Conservation (phyloP, 2,329 filamentous ascomycete genomes). For the Phyllosticta citribraziliensis region DNA sequence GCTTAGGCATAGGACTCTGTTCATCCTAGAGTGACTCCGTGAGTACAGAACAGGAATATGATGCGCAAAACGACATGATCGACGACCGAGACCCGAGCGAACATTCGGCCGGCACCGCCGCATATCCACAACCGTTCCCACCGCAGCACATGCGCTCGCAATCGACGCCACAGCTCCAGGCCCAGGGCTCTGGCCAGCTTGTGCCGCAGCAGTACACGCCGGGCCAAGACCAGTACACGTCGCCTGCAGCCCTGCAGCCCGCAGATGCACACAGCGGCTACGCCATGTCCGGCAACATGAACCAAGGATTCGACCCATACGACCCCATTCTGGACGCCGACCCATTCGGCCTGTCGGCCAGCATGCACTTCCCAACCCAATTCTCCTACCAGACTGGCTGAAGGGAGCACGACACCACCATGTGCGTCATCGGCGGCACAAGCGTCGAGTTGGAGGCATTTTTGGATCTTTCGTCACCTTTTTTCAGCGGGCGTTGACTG, state of each 20-base stretch:
- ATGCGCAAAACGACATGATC: constrained; percentile 78
- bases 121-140: constrained; percentile 52
- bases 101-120: constrained; percentile 57
- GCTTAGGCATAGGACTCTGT: constrained; percentile 48
- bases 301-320: constrained; percentile 56
- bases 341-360: constrained; percentile 84
- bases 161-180: constrained; percentile 27
- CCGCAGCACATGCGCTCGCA: constrained; percentile 28
- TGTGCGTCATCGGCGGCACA: neutral
- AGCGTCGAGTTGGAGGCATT: neutral
- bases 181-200: constrained; percentile 21
- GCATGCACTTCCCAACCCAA: constrained; percentile 86
- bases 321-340: constrained; percentile 87
- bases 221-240: constrained; percentile 20
- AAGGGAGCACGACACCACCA: constrained; percentile 3
- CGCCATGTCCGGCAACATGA: constrained; percentile 35
- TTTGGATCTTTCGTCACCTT: too few species aligned
- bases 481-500: neutral
- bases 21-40: constrained; percentile 59
- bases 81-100: constrained; percentile 63
- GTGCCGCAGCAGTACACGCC: constrained; percentile 12
- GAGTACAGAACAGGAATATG: constrained; percentile 89
- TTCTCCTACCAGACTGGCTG: constrained; percentile 54
- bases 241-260: constrained; percentile 22
- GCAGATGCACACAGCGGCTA: constrained; percentile 21